These are phyloP conservation scores for Hypoxylon sp. DNA, from an alignment of 2,329 filamentous ascomycete species.

Conservation along the genomic window DNA sequence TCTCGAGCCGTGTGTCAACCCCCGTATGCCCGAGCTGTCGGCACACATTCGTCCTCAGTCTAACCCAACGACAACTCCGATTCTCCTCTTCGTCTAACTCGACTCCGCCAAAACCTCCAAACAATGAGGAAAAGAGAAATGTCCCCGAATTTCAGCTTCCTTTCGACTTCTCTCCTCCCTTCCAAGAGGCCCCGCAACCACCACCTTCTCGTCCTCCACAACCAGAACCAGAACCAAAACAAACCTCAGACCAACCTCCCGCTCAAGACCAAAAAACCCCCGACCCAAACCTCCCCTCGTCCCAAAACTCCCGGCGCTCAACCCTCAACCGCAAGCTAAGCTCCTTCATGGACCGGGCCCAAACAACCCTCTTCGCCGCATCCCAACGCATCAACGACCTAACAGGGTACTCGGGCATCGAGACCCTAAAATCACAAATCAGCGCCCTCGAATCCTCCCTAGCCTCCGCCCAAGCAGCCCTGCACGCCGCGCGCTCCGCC, in stretches of 20 bases:
- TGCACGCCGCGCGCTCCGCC: slow-evolving; percentile 77
- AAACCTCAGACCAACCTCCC: slow-evolving; percentile 12
- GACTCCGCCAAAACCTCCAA: slow-evolving; percentile 35
- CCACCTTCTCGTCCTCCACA: neutral
- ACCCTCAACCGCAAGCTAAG: slow-evolving; percentile 67
- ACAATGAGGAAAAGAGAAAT: slow-evolving; percentile 7
- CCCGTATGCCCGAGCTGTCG: slow-evolving; percentile 51
- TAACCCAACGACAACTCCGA: slow-evolving; percentile 44
- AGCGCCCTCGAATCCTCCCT: slow-evolving; percentile 72
- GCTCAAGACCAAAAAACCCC: slow-evolving; percentile 10
- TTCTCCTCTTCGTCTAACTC: slow-evolving; percentile 53
- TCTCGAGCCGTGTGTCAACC: slow-evolving; percentile 30
- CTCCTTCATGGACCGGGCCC: slow-evolving; percentile 87
- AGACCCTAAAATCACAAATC: slow-evolving; percentile 85
- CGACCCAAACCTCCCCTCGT: slow-evolving; percentile 60
- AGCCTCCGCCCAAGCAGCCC: slow-evolving; percentile 70
- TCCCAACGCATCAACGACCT: slow-evolving; percentile 92
- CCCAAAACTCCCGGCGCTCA: slow-evolving; percentile 60
- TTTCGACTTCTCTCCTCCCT: slow-evolving; percentile 1
- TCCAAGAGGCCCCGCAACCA: neutral
- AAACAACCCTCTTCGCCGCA: slow-evolving; percentile 85
- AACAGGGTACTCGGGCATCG: slow-evolving; percentile 94
- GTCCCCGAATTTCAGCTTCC: slow-evolving; percentile 10
- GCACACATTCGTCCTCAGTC: slow-evolving; percentile 38
- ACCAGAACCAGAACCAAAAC: slow-evolving; percentile 23